These are phyloP conservation scores for Kernera saxatilis DNA, from an alignment of 345 rosid genomes.

Conservation along the genomic window DNA sequence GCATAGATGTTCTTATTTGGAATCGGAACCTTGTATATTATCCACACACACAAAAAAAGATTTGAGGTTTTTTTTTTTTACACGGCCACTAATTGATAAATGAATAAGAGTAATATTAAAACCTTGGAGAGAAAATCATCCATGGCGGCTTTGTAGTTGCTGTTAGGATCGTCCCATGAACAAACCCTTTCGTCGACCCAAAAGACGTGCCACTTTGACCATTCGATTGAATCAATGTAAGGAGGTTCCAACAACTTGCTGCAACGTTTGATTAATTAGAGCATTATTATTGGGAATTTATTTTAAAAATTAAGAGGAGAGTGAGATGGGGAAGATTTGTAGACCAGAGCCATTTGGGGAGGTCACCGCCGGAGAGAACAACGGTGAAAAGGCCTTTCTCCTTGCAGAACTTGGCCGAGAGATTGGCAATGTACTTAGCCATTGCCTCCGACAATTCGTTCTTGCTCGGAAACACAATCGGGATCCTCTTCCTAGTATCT, in stretches of 20 bases:
- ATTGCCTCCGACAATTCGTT: conserved; percentile 42
- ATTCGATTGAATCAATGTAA: conserved; percentile 52
- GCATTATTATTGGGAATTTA: neutral
- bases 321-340: neutral
- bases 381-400: conserved; percentile 64
- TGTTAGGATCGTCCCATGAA: conserved; percentile 61
- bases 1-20: conserved; percentile 53
- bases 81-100: too few relatives aligned
- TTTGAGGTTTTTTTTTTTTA: too few relatives aligned
- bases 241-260: conserved; percentile 62
- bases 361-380: conserved; percentile 73
- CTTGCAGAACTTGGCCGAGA: conserved; percentile 51
- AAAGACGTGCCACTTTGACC: conserved; percentile 87
- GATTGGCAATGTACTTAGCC: conserved; percentile 61
- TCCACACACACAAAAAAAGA: too few relatives aligned
- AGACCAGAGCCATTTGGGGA: conserved; percentile 61
- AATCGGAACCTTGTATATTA: conserved; percentile 68
- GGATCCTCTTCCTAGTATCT: neutral
- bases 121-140: conserved; percentile 78
- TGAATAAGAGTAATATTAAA: neutral
- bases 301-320: too few relatives aligned
- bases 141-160: conserved; percentile 77
- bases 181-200: conserved; percentile 94
- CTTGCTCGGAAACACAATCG: conserved; percentile 10
- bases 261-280: neutral